These are phyloP conservation scores for Lactarius indigo DNA, from an alignment of 768 basidiomycete species.

Conservation along the genomic window DNA sequence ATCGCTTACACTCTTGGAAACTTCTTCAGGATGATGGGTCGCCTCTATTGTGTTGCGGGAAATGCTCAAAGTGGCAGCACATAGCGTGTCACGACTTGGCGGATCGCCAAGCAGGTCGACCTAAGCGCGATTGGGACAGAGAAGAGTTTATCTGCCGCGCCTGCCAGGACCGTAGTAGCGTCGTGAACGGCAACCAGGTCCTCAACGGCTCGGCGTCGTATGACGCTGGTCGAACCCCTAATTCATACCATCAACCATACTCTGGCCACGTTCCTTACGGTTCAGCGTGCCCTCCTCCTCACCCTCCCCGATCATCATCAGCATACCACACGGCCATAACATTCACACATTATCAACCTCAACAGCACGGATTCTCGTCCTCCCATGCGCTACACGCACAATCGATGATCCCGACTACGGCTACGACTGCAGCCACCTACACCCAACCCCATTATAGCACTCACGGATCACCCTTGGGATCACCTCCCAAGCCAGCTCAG, in stretches of 20 bases:
- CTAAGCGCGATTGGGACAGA: constrained; percentile 76
- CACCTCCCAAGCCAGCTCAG: constrained; percentile 9
- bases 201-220: constrained; percentile 10
- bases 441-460: neutral
- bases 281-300: constrained; percentile 1
- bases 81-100: constrained; percentile 76
- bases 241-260: constrained; percentile 14
- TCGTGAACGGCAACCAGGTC: constrained; percentile 7
- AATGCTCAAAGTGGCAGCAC: constrained; percentile 88
- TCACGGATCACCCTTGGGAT: neutral
- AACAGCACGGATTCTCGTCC: constrained; percentile 22
- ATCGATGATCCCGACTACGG: neutral
- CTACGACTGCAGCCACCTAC: constrained; percentile 1
- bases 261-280: constrained; percentile 15
- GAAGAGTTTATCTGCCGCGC: constrained; percentile 76
- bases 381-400: constrained; percentile 13
- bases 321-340: constrained; percentile 21
- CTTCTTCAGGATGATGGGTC: constrained; percentile 66
- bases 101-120: constrained; percentile 60
- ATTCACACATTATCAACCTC: constrained; percentile 26
- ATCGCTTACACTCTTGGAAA: constrained; percentile 17
- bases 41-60: constrained; percentile 78
- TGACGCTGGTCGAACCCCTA: constrained; percentile 8
- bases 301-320: neutral
- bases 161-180: constrained; percentile 39